These are phyloP conservation scores for Blastocystis sp. DNA, from an alignment of 352 stramenopile species.

Conservation along the genomic window DNA sequence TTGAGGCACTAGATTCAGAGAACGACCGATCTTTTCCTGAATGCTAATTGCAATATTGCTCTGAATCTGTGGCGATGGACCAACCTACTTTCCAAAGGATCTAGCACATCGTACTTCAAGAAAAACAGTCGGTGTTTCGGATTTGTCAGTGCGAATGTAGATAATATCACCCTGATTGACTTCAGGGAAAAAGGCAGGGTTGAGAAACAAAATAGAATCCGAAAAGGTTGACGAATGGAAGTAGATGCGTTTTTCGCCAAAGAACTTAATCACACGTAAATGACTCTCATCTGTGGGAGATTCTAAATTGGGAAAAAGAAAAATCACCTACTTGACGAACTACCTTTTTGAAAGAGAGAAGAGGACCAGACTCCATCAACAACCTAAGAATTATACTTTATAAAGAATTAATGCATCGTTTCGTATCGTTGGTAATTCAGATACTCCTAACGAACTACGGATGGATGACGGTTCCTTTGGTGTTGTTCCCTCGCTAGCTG, in stretches of 20 bases:
- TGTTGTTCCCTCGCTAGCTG: neutral
- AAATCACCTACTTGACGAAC: neutral
- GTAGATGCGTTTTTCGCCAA: slow-evolving; percentile 23
- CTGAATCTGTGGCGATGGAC: neutral
- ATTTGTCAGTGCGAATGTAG: slow-evolving; percentile 44
- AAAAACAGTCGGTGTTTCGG: neutral
- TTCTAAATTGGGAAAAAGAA: neutral
- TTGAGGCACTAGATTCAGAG: neutral
- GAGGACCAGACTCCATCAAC: slow-evolving; percentile 6
- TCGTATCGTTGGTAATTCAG: neutral
- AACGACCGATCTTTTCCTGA: slow-evolving; percentile 24
- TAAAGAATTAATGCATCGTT: neutral
- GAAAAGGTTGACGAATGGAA: slow-evolving; percentile 55
- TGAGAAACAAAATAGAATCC: neutral
- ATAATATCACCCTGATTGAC: slow-evolving; percentile 19
- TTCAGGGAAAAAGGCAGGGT: slow-evolving; percentile 10
- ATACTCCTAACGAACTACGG: neutral
- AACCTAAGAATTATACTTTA: neutral
- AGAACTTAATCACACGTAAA: neutral
- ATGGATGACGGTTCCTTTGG: neutral
- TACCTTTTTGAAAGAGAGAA: slow-evolving; percentile 11
- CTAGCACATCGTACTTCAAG: neutral
- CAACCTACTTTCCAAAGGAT: neutral
- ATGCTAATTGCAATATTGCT: slow-evolving; percentile 48
- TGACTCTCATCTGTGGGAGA: neutral